These are phyloP conservation scores for Thielaviopsis ethacetica DNA, from an alignment of 2,329 filamentous ascomycete species.

Conservation along the genomic window DNA sequence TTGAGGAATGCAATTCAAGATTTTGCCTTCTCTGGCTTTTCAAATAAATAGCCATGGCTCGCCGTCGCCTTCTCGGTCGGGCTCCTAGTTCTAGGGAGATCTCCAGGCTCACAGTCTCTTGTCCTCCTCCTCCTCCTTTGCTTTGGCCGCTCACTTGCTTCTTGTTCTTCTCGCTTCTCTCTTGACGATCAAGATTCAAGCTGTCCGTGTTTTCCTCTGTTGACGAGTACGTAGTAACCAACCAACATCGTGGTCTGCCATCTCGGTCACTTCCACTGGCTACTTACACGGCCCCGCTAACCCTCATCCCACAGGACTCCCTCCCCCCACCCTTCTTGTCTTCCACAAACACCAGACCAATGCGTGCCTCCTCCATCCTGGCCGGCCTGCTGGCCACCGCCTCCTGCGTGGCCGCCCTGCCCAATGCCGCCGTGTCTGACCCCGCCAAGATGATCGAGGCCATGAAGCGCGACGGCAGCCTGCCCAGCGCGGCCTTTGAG, in stretches of 20 bases:
- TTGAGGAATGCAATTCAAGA: too few species aligned
- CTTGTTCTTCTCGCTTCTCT: neutral
- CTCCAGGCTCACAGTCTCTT: neutral
- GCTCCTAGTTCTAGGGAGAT: neutral
- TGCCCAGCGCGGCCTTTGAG: neutral
- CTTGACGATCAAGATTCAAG: neutral
- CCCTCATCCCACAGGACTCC: neutral
- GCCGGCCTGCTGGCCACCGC: neutral
- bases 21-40: neutral
- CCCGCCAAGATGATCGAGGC: conserved; percentile 1
- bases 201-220: neutral
- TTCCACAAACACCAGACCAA: neutral
- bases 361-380: neutral
- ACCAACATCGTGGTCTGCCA: neutral
- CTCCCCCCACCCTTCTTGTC: too few species aligned
- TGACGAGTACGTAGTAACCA: neutral
- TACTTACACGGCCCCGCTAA: neutral
- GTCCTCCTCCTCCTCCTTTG: neutral
- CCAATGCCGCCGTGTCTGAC: neutral
- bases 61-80: neutral
- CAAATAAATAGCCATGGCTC: neutral
- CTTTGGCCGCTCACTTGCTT: neutral
- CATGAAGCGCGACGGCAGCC: neutral
- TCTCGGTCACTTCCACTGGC: neutral
- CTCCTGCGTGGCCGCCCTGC: neutral